Base-by-base conservation (phyloP, 805 yeast genomes). In the Limtongozyma cylindracea region DNA sequence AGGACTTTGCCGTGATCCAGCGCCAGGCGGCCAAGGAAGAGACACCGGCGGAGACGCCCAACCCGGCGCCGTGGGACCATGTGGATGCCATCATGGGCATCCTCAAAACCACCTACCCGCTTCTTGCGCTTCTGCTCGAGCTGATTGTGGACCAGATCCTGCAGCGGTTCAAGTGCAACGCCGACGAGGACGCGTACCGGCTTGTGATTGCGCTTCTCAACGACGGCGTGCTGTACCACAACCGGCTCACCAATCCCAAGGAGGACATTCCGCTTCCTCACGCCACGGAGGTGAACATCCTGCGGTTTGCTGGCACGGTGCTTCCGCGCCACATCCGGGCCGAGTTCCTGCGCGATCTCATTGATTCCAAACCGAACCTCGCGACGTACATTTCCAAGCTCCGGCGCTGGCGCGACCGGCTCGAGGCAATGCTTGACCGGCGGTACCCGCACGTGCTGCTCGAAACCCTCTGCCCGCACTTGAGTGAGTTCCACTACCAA, bases 401-500 rank as follows among this genome's bases (percentile, higher is more conserved):
- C 39, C 58, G 94, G 25, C 68, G 64, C 35, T 88, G 99, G 99
- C 61, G 94, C 32, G 82, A 80, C 31, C 56, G 94, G 20, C 52
- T 88, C 27, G 96, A 88, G 41, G 92, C 76, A 33, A 80, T 76
- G 38, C 56, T 88, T 27, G 96, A 88, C 40, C 58, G 92, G 30
- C 60, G 91, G 26, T 70, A 78, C 25, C 61, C 68, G 14, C 62
- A 64, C 32, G 73, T 80, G 22, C 73, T 80, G 32, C 46, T 88
- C 29, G 98, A 88, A 45, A 66, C 80, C 25, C 55, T 88, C 29
- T 80, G 95, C 35, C 94, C 96, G 10, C 96, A 84, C 34, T 54
- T 88, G 42, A 72, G 91, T 39, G 94, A 82, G 39, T 88, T 91
- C 63, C 98, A 88, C 45, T 93, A 88, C 41, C 96, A 88, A 42